Conservation (phyloP, 768 basidiomycete genomes). For the Tricholoma hemisulphureum region DNA sequence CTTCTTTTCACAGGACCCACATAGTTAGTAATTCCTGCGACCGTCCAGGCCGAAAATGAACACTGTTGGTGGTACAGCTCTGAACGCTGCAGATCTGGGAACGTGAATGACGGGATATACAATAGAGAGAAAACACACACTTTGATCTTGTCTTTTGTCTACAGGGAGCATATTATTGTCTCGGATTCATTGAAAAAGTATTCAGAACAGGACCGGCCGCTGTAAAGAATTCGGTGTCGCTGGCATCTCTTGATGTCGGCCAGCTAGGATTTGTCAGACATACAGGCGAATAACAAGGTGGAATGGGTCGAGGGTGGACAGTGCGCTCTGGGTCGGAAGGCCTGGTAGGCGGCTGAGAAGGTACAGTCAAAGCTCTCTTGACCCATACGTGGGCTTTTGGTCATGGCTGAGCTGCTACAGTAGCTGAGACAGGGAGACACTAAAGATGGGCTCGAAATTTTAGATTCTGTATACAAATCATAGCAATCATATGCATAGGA, state of each 20-base stretch:
- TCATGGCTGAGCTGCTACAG: too few species aligned
- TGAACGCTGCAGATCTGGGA: slow-evolving; percentile 44
- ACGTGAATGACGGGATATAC: slow-evolving; percentile 3
- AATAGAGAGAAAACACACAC: slow-evolving; percentile 30
- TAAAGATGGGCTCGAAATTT: too few species aligned
- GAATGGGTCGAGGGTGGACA: background rate
- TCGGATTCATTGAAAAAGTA: slow-evolving; percentile 48
- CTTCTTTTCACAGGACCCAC: slow-evolving; percentile 62
- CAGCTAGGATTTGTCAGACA: slow-evolving; percentile 18
- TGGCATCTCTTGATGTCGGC: slow-evolving; percentile 33
- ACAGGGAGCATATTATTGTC: slow-evolving; percentile 66
- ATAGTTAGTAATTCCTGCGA: slow-evolving; percentile 62
- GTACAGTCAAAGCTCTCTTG: too few species aligned
- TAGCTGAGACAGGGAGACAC: background rate
- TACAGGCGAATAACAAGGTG: slow-evolving; percentile 16
- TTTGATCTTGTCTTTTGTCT: slow-evolving; percentile 64
- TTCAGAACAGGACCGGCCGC: slow-evolving; percentile 52
- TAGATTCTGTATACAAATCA: too few species aligned
- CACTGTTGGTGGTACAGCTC: slow-evolving; percentile 61
- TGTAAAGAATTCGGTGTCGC: slow-evolving; percentile 55
- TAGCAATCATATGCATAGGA: too few species aligned
- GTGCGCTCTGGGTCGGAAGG: background rate
- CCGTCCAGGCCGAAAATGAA: slow-evolving; percentile 67
- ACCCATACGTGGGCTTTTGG: too few species aligned
- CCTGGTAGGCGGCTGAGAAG: background rate